Evolutionary conservation across 2,329 filamentous ascomycete genomes (phyloP), one percentile per base, ranked within the genome.

Genomic region (Pseudogymnoascus verrucosus): DNA sequence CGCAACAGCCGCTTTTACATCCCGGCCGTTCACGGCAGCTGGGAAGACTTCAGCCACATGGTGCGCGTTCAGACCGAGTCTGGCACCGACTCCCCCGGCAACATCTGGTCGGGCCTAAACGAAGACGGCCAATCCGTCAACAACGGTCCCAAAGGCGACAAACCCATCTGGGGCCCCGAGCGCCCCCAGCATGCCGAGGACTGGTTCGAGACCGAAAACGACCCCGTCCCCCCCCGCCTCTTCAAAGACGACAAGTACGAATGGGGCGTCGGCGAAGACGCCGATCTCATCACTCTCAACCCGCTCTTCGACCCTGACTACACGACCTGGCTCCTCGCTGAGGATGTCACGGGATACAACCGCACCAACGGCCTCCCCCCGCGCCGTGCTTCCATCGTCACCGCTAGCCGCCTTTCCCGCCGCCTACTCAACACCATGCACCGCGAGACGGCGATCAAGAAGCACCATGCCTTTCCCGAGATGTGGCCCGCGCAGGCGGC

Each of bases 401-500:
- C 93, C 0, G 88, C 92, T 0, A 89, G 89, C 0, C 86, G 93
- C 62, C 89, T 98, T 77, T 95, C 89, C 11, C 86, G 87, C 60
- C 86, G 86, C 57, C 84, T 97, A 59, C 82, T 98, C 12, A 79
- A 87, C 66, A 88, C 88, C 16, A 98, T 98, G 93, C 93, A 98
- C 78, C 84, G 86, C 63, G 92, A 96, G 78, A 96, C 93, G 3
- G 86, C 87, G 31, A 84, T 90, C 70, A 88, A 89, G 72, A 93
- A 92, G 70, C 90, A 96, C 75, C 90, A 90, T 67, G 96, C 95
- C 79, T 96, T 96, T 74, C 90, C 92, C 0, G 93, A 98, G 76
- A 97, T 97, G 93, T 97, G 91, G 91, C 91, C 93, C 0, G 88
- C 89, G 0, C 95, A 90, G 0, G 87, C 90, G 1, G 90, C 93